phyloP scores from a whole-genome alignment of 2,329 filamentous ascomycete genomes.

The Niveomyces coronatus region DNA sequence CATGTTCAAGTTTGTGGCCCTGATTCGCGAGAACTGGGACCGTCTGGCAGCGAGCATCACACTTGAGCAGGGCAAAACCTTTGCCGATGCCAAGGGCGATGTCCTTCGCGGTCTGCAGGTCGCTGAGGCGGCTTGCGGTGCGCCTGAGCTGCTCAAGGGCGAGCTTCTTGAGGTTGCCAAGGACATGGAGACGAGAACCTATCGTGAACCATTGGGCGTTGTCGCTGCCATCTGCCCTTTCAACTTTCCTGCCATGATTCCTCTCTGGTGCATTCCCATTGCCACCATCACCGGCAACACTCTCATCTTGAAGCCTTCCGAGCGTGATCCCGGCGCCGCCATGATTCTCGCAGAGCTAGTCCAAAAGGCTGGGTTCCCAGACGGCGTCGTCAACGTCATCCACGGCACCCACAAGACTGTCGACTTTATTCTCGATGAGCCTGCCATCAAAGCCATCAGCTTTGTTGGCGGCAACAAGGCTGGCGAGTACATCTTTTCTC shows the following conservation, averaged over 20 bases:
- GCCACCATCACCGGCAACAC: constrained; percentile 79
- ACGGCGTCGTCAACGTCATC: constrained; percentile 73
- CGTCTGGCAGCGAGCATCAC: constrained; percentile 76
- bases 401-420: constrained; percentile 74
- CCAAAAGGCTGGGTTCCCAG: constrained; percentile 70
- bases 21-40: constrained; percentile 81
- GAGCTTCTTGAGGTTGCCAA: constrained; percentile 78
- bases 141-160: constrained; percentile 72
- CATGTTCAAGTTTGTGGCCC: constrained; percentile 75
- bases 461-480: constrained; percentile 85
- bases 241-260: constrained; percentile 90
- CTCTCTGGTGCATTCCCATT: constrained; percentile 81
- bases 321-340: constrained; percentile 72
- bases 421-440: constrained; percentile 78
- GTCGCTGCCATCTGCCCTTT: constrained; percentile 81
- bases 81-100: constrained; percentile 72
- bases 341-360: constrained; percentile 79
- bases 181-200: constrained; percentile 82
- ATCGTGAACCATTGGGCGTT: constrained; percentile 71
- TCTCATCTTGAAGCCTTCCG: constrained; percentile 74
- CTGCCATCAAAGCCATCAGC: constrained; percentile 74
- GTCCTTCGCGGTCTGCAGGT: constrained; percentile 76
- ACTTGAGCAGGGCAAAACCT: constrained; percentile 81
- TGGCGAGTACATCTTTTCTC: constrained; percentile 74
- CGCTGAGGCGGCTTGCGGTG: constrained; percentile 70